Evolutionary conservation across 352 stramenopile species (phyloP).

Genomic region (Blastocystis sp.): DNA sequence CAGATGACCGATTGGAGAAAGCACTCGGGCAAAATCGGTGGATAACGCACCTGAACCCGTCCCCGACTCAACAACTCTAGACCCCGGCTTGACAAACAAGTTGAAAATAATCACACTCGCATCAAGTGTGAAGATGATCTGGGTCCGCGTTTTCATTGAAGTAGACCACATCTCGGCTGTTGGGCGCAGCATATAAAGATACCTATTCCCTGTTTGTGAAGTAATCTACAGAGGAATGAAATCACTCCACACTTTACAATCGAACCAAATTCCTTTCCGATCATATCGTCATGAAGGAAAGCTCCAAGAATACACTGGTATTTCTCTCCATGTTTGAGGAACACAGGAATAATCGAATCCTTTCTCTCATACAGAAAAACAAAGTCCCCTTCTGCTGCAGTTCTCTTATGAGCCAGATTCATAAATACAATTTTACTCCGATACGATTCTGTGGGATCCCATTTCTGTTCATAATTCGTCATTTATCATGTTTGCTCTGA

Average conservation of each 20-base stretch:
- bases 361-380: conserved; percentile 94
- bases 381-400: conserved; percentile 72
- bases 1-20: conserved; percentile 79
- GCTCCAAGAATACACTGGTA: conserved; percentile 90
- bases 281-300: conserved; percentile 92
- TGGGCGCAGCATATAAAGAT: conserved; percentile 85
- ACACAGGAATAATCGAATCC: conserved; percentile 86
- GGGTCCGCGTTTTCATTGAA: conserved; percentile 82
- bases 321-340: conserved; percentile 78
- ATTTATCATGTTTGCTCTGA: not conserved
- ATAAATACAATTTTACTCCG: not conserved
- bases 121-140: conserved; percentile 94
- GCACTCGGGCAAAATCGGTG: conserved; percentile 75
- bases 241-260: conserved; percentile 68
- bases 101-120: conserved; percentile 75
- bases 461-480: not conserved
- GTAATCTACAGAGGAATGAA: not conserved
- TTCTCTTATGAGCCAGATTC: not conserved
- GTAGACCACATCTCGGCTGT: conserved; percentile 91
- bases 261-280: conserved; percentile 72
- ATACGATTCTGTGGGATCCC: not conserved
- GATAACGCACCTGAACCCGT: conserved; percentile 79
- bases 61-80: conserved; percentile 78
- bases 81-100: conserved; percentile 65
- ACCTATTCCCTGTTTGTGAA: conserved; percentile 69